Percentiles rank a stretch among this genome's conserved stretches.
Conservation (phyloP, 805 yeast species). For the Kregervanrija delftensis region DNA sequence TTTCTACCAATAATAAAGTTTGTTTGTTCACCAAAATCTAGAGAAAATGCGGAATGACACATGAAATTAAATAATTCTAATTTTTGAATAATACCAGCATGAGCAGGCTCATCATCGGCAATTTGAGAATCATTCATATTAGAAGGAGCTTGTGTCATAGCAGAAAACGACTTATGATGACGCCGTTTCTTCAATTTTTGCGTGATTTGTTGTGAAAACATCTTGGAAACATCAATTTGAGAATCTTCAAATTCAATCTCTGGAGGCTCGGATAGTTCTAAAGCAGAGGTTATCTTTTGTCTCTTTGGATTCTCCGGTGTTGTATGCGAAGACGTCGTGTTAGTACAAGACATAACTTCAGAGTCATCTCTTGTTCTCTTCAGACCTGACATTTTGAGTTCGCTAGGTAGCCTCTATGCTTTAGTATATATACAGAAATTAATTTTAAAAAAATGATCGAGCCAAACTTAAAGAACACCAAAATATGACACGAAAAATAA, state of each 20-base stretch:
- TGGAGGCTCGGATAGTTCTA: neutral
- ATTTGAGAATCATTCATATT: slow-evolving; percentile 2
- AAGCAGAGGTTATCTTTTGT: no score
- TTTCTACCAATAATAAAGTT: slow-evolving; percentile 86
- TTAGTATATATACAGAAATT: no score
- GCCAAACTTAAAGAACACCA: no score
- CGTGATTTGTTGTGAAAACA: slow-evolving; percentile 25
- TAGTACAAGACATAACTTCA: neutral
- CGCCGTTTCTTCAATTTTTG: slow-evolving; percentile 15
- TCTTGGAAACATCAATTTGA: slow-evolving; percentile 19
- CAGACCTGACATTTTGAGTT: neutral
- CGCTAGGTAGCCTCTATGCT: no score
- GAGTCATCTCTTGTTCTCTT: slow-evolving; percentile 2
- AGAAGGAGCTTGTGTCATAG: slow-evolving; percentile 19
- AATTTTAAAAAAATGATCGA: no score
- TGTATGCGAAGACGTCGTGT: no score
- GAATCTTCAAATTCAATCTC: slow-evolving; percentile 14
- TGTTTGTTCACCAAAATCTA: slow-evolving; percentile 69
- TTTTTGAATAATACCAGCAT: slow-evolving; percentile 63
- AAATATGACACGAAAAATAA: no score
- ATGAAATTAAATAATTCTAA: slow-evolving; percentile 69
- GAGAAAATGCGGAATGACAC: slow-evolving; percentile 80
- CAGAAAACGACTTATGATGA: slow-evolving; percentile 3
- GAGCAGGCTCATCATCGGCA: slow-evolving; percentile 27
- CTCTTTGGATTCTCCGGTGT: no score